Conservation (phyloP, 331 rosid species). For the Pyrus hybrid region DNA sequence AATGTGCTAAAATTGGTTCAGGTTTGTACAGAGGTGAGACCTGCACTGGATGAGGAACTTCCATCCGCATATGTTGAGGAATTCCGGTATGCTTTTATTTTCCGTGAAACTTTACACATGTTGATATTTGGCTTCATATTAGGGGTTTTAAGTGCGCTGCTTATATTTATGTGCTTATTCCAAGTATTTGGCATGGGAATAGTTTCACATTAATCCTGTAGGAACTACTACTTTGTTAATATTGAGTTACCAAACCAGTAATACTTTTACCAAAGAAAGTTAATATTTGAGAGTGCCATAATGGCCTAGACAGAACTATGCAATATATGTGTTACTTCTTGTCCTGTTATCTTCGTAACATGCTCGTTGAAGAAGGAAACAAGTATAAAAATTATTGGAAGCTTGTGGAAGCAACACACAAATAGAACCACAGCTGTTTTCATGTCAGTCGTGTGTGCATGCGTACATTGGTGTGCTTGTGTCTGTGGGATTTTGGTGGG, state of each 20-base stretch:
- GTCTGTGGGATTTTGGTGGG: background rate
- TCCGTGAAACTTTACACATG: background rate
- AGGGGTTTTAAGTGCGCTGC: background rate
- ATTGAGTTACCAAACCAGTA: background rate
- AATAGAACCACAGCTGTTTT: background rate
- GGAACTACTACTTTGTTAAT: background rate
- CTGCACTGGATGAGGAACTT: conserved; percentile 84
- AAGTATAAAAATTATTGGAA: background rate
- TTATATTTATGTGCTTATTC: too few relatives aligned
- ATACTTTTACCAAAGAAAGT: background rate
- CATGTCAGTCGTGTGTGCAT: background rate
- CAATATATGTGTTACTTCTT: background rate
- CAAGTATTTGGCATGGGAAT: background rate
- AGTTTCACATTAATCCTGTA: background rate
- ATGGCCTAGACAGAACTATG: background rate
- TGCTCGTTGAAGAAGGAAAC: background rate
- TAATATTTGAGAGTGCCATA: background rate
- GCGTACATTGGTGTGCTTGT: background rate
- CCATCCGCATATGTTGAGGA: conserved; percentile 86
- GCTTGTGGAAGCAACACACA: background rate
- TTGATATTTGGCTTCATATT: background rate
- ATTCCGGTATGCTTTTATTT: conserved; percentile 58
- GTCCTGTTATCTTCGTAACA: background rate
- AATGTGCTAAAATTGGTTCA: conserved; percentile 45
- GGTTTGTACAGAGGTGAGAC: conserved; percentile 82